Conservation (phyloP, 2,329 filamentous ascomycete genomes). For the Orbilia brochopaga region DNA sequence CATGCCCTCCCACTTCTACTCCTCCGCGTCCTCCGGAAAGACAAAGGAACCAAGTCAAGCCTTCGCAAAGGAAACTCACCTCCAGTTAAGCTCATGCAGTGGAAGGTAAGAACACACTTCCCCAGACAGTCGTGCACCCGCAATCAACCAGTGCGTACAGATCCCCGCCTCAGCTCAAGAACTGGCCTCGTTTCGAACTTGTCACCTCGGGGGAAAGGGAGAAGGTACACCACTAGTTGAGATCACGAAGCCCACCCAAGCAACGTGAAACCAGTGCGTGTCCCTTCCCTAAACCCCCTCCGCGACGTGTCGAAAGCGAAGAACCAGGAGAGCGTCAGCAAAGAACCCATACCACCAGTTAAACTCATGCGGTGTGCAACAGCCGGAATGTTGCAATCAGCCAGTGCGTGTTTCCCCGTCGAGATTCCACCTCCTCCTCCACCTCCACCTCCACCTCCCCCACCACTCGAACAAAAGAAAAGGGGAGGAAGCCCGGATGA, state of each 20-base stretch:
- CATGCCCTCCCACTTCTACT: slow-evolving; percentile 18
- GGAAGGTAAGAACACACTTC: slow-evolving; percentile 20
- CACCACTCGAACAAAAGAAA: slow-evolving; percentile 23
- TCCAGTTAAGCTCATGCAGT: slow-evolving; percentile 10
- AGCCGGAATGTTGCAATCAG: slow-evolving; percentile 15
- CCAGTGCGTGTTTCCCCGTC: slow-evolving; percentile 20
- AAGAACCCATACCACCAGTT: slow-evolving; percentile 19
- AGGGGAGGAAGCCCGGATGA: slow-evolving; percentile 38
- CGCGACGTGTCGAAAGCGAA: slow-evolving; percentile 7
- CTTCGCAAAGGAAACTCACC: slow-evolving; percentile 19
- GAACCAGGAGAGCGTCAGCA: slow-evolving; percentile 6
- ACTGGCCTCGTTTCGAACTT: slow-evolving; percentile 8
- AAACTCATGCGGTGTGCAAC: slow-evolving; percentile 24
- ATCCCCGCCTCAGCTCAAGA: neutral
- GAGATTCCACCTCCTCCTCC: slow-evolving; percentile 28
- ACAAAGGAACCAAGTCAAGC: slow-evolving; percentile 1
- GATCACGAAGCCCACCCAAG: slow-evolving; percentile 16
- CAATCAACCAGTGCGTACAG: slow-evolving; percentile 30
- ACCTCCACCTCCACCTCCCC: slow-evolving; percentile 16
- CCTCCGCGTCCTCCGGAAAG: slow-evolving; percentile 12
- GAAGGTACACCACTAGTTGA: slow-evolving; percentile 9
- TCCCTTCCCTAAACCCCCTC: slow-evolving; percentile 4
- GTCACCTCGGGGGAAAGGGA: neutral
- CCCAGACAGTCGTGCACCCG: neutral
- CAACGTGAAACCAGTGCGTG: slow-evolving; percentile 17